Evolutionary conservation across 805 yeast genomes (phyloP), one percentile per base, ranked within the genome.

Genomic region (Saturnispora besseyi): DNA sequence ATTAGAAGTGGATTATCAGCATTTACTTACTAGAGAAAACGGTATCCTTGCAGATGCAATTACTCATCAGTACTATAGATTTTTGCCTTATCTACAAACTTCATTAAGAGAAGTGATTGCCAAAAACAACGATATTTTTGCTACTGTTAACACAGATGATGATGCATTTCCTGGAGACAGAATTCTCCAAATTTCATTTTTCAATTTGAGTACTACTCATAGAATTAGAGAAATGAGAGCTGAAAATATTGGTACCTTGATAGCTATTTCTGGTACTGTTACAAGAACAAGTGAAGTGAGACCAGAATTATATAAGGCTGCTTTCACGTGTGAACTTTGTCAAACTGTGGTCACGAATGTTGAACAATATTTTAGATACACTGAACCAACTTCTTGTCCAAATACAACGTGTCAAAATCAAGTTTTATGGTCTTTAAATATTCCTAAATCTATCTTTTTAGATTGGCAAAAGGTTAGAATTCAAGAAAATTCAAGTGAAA

Each of bases 391-490:
- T 3, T 80, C 84, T 55, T 93, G 99, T 69, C 86, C 90, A 26
- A 84, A 82, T 55, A 90, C 91, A 10, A 78, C 84, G 11, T 91
- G 99, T 71, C 86, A 80, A 51, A 91, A 91, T 68, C 88, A 88
- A 62, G 76, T 85, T 2, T 74, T 79, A 49, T 91, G 96, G 95
- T 80, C 95, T 1, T 70, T 93, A 51, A 82, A 86, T 59, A 82
- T 91, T 30, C 68, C 85, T 33, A 87, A 88, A 65, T 87, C 96
- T 0, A 86, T 83, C 53, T 91, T 93, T 61, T 73, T 88, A 55
- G 98, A 91, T 72, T 91, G 99, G 99, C 99, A 91, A 66, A 85
- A 85, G 56, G 91, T 89, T 26, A 79, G 97, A 59, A 85, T 91
- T 56, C 99, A 91, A 65, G 99, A 91, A 62, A 93, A 91, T 61